Evolutionary conservation across 1,139 yeast genomes (phyloP).

Genomic region (Nakaseomyces uthaithaninus): DNA sequence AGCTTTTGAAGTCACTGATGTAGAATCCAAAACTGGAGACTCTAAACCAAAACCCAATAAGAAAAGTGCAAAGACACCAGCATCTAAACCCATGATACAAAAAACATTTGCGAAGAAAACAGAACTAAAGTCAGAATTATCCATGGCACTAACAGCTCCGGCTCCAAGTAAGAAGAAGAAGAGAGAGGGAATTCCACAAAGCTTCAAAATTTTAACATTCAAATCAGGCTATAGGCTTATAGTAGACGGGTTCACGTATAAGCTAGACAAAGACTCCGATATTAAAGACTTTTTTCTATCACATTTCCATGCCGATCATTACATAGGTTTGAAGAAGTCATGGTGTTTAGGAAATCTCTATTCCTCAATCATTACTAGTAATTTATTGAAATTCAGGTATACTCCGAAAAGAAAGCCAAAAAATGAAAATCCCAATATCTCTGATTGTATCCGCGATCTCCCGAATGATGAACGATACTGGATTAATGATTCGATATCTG

Average conservation of each 20-base stretch:
- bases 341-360: conserved; percentile 67
- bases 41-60: too few species aligned
- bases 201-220: conserved; percentile 46
- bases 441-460: conserved; percentile 38
- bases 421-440: not conserved
- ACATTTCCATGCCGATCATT: conserved; percentile 92
- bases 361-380: conserved; percentile 63
- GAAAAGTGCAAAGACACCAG: not conserved
- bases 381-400: conserved; percentile 44
- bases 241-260: conserved; percentile 63
- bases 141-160: conserved; percentile 10
- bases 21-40: conserved; percentile 5
- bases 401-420: conserved; percentile 38
- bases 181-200: conserved; percentile 32
- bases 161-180: not conserved
- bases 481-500: conserved; percentile 44
- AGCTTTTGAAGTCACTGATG: conserved; percentile 1
- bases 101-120: not conserved
- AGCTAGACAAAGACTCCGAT: conserved; percentile 34
- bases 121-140: not conserved
- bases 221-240: conserved; percentile 37
- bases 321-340: conserved; percentile 69
- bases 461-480: conserved; percentile 37
- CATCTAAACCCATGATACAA: conserved; percentile 3
- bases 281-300: conserved; percentile 53